Percentiles rank a stretch among this genome's conserved stretches.
Conservation (phyloP, 2,329 filamentous ascomycete genomes). For the Verticillium tricorpus region DNA sequence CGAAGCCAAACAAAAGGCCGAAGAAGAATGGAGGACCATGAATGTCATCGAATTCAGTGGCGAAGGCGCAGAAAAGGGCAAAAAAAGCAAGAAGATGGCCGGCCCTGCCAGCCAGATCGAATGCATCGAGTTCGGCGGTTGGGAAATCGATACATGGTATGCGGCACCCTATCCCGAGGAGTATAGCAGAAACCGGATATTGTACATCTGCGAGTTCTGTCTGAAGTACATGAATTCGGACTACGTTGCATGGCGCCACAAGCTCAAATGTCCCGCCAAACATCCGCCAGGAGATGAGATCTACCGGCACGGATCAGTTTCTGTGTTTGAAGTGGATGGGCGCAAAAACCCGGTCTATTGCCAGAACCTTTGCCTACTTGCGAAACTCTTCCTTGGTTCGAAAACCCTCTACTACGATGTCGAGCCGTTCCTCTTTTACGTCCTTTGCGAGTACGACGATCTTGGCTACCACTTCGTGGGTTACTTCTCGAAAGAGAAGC, state of each 20-base stretch:
- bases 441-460: slow-evolving; percentile 90
- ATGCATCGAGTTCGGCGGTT: slow-evolving; percentile 95
- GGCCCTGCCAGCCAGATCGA: slow-evolving; percentile 94
- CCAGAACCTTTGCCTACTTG: slow-evolving; percentile 91
- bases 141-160: slow-evolving; percentile 99
- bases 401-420: slow-evolving; percentile 99
- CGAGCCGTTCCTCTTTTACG: slow-evolving; percentile 94
- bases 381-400: slow-evolving; percentile 95
- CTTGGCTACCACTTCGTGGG: slow-evolving; percentile 93
- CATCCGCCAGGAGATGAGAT: slow-evolving; percentile 98
- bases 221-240: slow-evolving; percentile 99
- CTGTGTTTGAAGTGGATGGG: slow-evolving; percentile 96
- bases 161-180: slow-evolving; percentile 97
- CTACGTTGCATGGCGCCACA: slow-evolving; percentile 96
- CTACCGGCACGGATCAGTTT: slow-evolving; percentile 84
- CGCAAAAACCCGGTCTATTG: slow-evolving; percentile 98
- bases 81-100: slow-evolving; percentile 69
- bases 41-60: slow-evolving; percentile 57
- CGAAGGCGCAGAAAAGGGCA: slow-evolving; percentile 48
- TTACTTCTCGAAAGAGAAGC: slow-evolving; percentile 99
- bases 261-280: slow-evolving; percentile 93
- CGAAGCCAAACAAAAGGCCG: slow-evolving; percentile 81
- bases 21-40: slow-evolving; percentile 80
- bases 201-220: slow-evolving; percentile 99
- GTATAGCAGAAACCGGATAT: slow-evolving; percentile 90